Evolutionary conservation across 1,139 yeast species (phyloP).

Genomic region (Candida sp.): DNA sequence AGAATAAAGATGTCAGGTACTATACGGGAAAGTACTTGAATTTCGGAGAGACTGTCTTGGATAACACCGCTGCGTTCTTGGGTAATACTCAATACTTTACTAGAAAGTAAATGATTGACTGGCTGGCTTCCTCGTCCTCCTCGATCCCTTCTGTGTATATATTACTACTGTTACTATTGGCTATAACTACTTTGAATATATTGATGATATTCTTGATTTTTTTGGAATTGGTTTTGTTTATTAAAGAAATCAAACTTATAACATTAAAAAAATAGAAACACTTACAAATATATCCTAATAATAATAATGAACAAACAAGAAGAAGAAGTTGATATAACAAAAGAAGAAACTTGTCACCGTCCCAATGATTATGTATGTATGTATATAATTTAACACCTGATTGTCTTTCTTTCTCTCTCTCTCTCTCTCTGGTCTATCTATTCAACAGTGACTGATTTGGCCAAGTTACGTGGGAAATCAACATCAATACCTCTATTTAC

Average conservation of each 20-base stretch:
- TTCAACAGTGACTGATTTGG: constrained; percentile 98
- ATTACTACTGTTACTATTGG: background rate
- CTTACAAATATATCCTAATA: background rate
- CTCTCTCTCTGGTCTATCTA: constrained; percentile 24
- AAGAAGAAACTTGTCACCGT: background rate
- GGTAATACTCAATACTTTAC: constrained; percentile 75
- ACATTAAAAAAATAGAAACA: background rate
- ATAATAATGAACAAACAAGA: background rate
- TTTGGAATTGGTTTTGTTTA: background rate
- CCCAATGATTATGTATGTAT: background rate
- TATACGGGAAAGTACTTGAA: constrained; percentile 73
- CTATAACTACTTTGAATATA: no score
- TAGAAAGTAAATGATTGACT: constrained; percentile 11
- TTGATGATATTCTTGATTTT: no score
- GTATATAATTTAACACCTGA: constrained; percentile 1
- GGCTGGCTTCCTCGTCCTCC: background rate
- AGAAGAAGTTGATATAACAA: constrained; percentile 1
- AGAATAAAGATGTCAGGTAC: constrained; percentile 54
- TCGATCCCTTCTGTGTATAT: background rate
- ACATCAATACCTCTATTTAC: constrained; percentile 96
- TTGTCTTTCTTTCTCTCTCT: background rate
- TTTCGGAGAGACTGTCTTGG: constrained; percentile 86
- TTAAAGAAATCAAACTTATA: background rate
- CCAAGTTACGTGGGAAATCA: constrained; percentile 98
- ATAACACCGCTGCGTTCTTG: constrained; percentile 72